These are phyloP conservation scores for Silene latifolia DNA, from an alignment of 148 eudicot genomes.

Conservation along the genomic window DNA sequence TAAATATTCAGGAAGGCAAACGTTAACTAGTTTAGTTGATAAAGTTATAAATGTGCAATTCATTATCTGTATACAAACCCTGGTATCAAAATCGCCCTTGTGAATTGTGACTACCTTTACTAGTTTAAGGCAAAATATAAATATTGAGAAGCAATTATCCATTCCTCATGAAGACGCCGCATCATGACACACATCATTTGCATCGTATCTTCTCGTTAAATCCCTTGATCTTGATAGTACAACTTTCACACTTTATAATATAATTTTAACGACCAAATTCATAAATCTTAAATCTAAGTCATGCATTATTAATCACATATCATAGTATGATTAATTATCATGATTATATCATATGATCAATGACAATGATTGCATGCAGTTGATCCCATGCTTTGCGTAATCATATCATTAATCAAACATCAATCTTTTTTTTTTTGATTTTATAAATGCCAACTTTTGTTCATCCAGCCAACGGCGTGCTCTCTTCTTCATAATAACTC, in stretches of 20 bases:
- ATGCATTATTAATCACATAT: background rate
- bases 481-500: constrained; percentile 19
- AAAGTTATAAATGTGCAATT: too few relatives aligned
- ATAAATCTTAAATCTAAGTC: constrained; percentile 8
- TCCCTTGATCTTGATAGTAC: constrained; percentile 11
- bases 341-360: constrained; percentile 31
- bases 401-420: constrained; percentile 11
- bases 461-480: constrained; percentile 19
- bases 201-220: constrained; percentile 11
- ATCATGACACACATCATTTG: constrained; percentile 14
- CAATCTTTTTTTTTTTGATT: constrained; percentile 9
- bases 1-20: too few relatives aligned
- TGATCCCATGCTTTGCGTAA: constrained; percentile 27
- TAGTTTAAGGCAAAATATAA: too few relatives aligned
- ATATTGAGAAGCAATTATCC: background rate
- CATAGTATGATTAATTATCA: constrained; percentile 28
- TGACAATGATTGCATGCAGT: constrained; percentile 26
- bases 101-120: too few relatives aligned
- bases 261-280: too few relatives aligned
- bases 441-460: background rate
- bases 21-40: too few relatives aligned
- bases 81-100: too few relatives aligned
- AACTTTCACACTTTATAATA: background rate
- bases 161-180: constrained; percentile 16
- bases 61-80: too few relatives aligned